Conservation (phyloP, 2,329 filamentous ascomycete species). For the Penicillium sp. region DNA sequence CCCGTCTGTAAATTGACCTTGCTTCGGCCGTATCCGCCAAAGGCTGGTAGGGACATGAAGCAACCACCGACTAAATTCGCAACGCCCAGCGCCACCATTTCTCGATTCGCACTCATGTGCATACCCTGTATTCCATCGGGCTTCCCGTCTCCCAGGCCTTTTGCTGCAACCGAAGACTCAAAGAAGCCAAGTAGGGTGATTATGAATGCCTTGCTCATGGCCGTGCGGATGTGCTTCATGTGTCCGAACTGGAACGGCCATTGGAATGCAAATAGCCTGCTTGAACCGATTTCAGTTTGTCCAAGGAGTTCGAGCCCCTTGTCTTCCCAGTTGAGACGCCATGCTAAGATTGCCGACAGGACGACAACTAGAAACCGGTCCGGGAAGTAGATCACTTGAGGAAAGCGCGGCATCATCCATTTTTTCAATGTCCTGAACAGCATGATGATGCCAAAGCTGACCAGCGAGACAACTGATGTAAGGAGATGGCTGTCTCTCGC, state of each 20-base stretch:
- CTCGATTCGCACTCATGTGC: conserved; percentile 81
- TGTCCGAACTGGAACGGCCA: conserved; percentile 77
- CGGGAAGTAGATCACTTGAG: conserved; percentile 78
- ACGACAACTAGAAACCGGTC: conserved; percentile 90
- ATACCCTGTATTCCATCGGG: conserved; percentile 70
- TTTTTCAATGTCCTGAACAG: conserved; percentile 80
- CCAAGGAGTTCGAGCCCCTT: conserved; percentile 80
- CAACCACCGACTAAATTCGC: conserved; percentile 88
- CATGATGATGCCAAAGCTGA: conserved; percentile 85
- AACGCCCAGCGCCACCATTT: conserved; percentile 84
- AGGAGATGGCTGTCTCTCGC: conserved; percentile 63
- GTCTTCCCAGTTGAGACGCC: conserved; percentile 70
- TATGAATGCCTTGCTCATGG: conserved; percentile 85
- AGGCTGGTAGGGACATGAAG: conserved; percentile 88
- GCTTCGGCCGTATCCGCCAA: conserved; percentile 92
- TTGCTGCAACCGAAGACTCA: conserved; percentile 92
- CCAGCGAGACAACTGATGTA: conserved; percentile 70
- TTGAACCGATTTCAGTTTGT: conserved; percentile 67
- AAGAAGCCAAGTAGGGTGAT: conserved; percentile 98
- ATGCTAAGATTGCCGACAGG: conserved; percentile 73
- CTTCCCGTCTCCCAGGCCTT: conserved; percentile 66
- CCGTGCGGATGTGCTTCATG: conserved; percentile 76
- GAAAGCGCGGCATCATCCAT: conserved; percentile 71
- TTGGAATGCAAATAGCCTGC: conserved; percentile 70
- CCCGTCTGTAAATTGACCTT: conserved; percentile 93